A percentile compares a stretch with the other conserved stretches of the same genome.
Evolutionary conservation across 257 asterid species (phyloP).

Genomic region (Anisodus acutangulus): DNA sequence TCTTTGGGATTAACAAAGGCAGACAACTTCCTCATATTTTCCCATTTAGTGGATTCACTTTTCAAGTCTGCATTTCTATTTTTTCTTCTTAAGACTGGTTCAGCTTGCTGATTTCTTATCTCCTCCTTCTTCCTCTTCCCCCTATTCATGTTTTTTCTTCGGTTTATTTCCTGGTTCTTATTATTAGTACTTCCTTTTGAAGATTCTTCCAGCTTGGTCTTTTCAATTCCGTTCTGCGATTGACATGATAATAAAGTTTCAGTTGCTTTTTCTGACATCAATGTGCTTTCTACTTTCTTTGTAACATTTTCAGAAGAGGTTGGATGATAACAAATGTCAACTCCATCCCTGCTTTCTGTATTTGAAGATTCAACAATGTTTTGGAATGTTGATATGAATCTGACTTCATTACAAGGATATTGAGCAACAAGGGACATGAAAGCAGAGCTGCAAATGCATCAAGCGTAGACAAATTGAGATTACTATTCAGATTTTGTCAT

Average conservation of each 20-base stretch:
- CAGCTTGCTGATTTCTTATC: constrained; percentile 8
- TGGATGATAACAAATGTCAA: background rate
- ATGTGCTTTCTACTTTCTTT: background rate
- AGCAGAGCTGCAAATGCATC: constrained; percentile 64
- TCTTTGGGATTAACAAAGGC: constrained; percentile 23
- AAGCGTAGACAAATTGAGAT: background rate
- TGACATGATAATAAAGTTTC: background rate
- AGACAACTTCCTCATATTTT: constrained; percentile 31
- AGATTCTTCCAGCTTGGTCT: background rate
- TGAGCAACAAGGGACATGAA: constrained; percentile 71
- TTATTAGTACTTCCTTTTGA: constrained; percentile 18
- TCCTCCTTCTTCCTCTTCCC: background rate
- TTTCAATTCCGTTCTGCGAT: background rate
- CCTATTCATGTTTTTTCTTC: background rate
- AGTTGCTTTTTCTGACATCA: background rate
- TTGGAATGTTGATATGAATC: background rate
- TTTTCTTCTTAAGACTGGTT: constrained; percentile 23
- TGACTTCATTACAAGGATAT: constrained; percentile 39
- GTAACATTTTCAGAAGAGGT: background rate
- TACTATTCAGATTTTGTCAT: background rate
- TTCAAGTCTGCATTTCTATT: constrained; percentile 20
- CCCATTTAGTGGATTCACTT: constrained; percentile 34
- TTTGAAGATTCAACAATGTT: no score
- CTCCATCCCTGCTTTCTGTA: background rate
- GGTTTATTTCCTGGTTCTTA: background rate